Percentiles rank a stretch among this genome's conserved stretches.
Conservation (phyloP, 2,329 filamentous ascomycete species). For the Gliomastix tumulicola region DNA sequence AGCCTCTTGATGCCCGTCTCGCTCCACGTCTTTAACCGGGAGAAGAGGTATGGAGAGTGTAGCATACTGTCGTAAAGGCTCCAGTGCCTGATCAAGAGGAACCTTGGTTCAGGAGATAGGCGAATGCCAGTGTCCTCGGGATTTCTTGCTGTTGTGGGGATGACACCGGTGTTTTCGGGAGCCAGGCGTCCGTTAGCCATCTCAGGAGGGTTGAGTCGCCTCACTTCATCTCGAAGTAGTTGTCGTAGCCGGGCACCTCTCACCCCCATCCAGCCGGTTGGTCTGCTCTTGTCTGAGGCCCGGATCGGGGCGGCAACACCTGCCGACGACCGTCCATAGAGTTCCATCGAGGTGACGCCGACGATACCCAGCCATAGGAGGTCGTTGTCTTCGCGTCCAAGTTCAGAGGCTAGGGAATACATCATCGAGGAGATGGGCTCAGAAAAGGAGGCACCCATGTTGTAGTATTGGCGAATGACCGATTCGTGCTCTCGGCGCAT, state of each 20-base stretch:
- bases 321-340: conserved; percentile 80
- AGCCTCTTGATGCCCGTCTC: conserved; percentile 81
- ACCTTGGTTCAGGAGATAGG: conserved; percentile 86
- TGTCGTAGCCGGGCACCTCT: conserved; percentile 79
- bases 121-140: conserved; percentile 90
- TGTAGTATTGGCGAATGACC: conserved; percentile 76
- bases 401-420: conserved; percentile 88
- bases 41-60: conserved; percentile 90
- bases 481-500: conserved; percentile 72
- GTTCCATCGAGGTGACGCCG: conserved; percentile 86
- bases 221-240: conserved; percentile 85
- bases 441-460: conserved; percentile 80
- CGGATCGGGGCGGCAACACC: conserved; percentile 61
- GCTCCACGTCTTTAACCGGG: conserved; percentile 88
- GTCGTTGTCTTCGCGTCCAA: conserved; percentile 95
- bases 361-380: conserved; percentile 92
- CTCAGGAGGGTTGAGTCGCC: conserved; percentile 80
- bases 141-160: conserved; percentile 80
- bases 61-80: conserved; percentile 98
- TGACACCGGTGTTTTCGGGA: conserved; percentile 69
- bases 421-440: conserved; percentile 93
- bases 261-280: conserved; percentile 72
- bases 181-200: conserved; percentile 53
- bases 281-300: conserved; percentile 46
- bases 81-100: conserved; percentile 92